A percentile compares a stretch with the other conserved stretches of the same genome.
phyloP scores from a whole-genome alignment of 192 early-diverging fungal genomes.

The Neocallimastix lanati region DNA sequence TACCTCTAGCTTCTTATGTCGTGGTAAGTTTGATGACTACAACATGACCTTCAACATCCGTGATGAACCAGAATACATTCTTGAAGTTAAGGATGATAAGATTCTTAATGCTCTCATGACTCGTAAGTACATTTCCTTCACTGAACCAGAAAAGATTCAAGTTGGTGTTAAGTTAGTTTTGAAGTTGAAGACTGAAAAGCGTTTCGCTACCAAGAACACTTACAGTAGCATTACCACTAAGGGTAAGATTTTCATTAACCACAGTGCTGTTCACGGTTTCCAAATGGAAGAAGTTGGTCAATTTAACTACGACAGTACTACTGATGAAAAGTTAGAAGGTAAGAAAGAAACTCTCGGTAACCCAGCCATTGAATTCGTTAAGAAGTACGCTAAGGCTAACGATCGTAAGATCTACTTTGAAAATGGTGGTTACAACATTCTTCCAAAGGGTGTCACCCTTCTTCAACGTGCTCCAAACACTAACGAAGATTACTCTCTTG shows the following conservation, averaged over 20 bases:
- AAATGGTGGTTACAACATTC: constrained; percentile 78
- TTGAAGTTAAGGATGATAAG: constrained; percentile 69
- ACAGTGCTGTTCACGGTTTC: constrained; percentile 58
- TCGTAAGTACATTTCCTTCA: constrained; percentile 48
- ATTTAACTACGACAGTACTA: constrained; percentile 42
- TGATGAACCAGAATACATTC: constrained; percentile 54
- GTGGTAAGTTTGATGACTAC: constrained; percentile 74
- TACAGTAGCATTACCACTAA: constrained; percentile 13
- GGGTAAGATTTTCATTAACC: constrained; percentile 25
- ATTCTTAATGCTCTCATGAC: constrained; percentile 78
- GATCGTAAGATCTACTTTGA: constrained; percentile 78
- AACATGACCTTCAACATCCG: constrained; percentile 72
- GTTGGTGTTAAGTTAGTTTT: constrained; percentile 47
- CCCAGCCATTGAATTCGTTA: constrained; percentile 73
- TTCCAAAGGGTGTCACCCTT: constrained; percentile 71
- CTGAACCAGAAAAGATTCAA: constrained; percentile 22
- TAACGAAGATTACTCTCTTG: constrained; percentile 72
- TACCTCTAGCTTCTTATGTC: constrained; percentile 77
- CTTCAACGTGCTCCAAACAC: constrained; percentile 65
- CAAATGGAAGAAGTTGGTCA: constrained; percentile 51
- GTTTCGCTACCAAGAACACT: constrained; percentile 32
- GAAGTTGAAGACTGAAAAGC: constrained; percentile 46
- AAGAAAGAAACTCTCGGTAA: constrained; percentile 47
- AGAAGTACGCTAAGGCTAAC: constrained; percentile 65
- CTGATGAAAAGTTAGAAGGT: constrained; percentile 13